phyloP scores from a whole-genome alignment of 2,329 filamentous ascomycete species.

The Dactylella cylindrospora region DNA sequence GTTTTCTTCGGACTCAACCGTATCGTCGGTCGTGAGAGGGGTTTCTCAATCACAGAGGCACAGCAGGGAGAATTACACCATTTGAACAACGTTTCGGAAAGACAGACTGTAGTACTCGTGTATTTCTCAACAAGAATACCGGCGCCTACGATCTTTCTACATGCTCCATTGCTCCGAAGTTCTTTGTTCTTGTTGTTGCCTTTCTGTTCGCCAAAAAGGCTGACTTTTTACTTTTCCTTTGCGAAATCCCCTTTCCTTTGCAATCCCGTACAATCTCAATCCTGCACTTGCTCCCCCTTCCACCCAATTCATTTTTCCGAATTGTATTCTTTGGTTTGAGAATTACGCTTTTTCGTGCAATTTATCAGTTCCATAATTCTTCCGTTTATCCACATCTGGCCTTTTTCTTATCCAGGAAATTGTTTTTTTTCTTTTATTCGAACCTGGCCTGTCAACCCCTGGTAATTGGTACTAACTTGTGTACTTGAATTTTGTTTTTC shows the following conservation, averaged over 20 bases:
- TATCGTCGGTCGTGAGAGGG: conserved; percentile 18
- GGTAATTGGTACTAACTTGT: conserved; percentile 43
- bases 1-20: conserved; percentile 21
- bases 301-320: conserved; percentile 4
- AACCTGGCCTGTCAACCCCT: conserved; percentile 24
- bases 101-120: conserved; percentile 28
- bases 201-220: conserved; percentile 31
- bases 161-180: conserved; percentile 31
- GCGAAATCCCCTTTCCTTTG: conserved; percentile 26
- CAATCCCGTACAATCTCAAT: conserved; percentile 15
- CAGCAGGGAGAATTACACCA: conserved; percentile 25
- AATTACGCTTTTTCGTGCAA: conserved; percentile 27
- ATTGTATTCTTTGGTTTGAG: conserved; percentile 6
- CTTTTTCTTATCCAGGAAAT: conserved; percentile 2
- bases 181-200: conserved; percentile 31
- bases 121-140: conserved; percentile 33
- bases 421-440: conserved; percentile 3
- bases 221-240: conserved; percentile 17
- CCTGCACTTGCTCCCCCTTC: conserved; percentile 1
- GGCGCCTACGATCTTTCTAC: conserved; percentile 17
- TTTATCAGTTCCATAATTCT: conserved; percentile 12
- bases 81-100: conserved; percentile 26
- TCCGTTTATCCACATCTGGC: conserved; percentile 2
- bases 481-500: conserved; percentile 25
- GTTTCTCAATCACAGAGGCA: conserved; percentile 32